A percentile compares a stretch with the other conserved stretches of the same genome.
phyloP scores from a whole-genome alignment of 352 stramenopile species.

The Globisporangium echinulatum region DNA sequence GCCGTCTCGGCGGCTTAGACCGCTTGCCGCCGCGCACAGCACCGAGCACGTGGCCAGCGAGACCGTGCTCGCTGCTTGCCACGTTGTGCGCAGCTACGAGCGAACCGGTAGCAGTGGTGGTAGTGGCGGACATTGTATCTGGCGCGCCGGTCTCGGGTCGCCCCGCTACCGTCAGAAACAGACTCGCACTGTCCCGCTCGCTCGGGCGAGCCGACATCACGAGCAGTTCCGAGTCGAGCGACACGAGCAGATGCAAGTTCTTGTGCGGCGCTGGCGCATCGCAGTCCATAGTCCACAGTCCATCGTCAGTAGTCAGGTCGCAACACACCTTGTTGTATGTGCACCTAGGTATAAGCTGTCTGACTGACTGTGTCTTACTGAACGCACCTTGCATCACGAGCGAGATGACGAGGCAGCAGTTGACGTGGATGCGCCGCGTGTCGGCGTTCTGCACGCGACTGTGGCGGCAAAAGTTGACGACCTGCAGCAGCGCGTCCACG shows the following conservation, averaged over 20 bases:
- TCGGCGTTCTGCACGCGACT: constrained; percentile 41
- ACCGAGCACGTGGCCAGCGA: no score
- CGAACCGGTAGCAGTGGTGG: no score
- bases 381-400: constrained; percentile 64
- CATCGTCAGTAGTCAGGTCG: no score
- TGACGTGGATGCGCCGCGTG: constrained; percentile 65
- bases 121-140: no score
- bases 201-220: constrained; percentile 37
- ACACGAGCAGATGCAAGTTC: constrained; percentile 42
- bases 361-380: background rate
- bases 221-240: constrained; percentile 64
- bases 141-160: constrained; percentile 27
- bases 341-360: constrained; percentile 6
- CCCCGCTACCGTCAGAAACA: constrained; percentile 44
- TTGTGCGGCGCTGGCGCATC: constrained; percentile 17
- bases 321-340: background rate
- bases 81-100: no score
- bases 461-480: constrained; percentile 56
- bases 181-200: constrained; percentile 33
- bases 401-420: constrained; percentile 82
- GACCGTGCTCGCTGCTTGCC: background rate
- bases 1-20: background rate
- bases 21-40: background rate
- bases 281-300: background rate
- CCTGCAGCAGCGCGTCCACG: constrained; percentile 66